phyloP scores from a whole-genome alignment of 2,329 filamentous ascomycete species.

The Xylariaceae sp. region DNA sequence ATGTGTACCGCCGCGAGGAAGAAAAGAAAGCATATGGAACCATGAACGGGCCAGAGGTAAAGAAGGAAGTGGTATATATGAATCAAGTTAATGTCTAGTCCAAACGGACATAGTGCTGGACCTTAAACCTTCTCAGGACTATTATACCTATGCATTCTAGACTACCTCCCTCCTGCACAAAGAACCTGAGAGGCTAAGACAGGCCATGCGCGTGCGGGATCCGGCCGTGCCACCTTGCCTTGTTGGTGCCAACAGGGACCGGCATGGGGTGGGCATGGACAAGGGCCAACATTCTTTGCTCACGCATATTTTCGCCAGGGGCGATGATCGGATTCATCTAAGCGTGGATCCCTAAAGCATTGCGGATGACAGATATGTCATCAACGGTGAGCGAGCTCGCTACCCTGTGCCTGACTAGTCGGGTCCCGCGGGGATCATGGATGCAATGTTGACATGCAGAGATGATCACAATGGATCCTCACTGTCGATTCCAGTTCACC shows the following conservation, averaged over 20 bases:
- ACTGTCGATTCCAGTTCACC: neutral
- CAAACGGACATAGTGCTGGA: too few relatives aligned
- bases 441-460: slow-evolving; percentile 3
- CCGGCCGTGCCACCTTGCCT: slow-evolving; percentile 11
- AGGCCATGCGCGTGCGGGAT: slow-evolving; percentile 9
- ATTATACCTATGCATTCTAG: neutral
- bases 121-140: neutral
- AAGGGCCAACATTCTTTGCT: neutral
- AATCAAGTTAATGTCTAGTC: slow-evolving; percentile 18
- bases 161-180: slow-evolving; percentile 3
- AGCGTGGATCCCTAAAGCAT: slow-evolving; percentile 11
- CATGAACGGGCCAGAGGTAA: slow-evolving; percentile 23
- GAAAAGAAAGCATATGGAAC: slow-evolving; percentile 25
- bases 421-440: too few relatives aligned
- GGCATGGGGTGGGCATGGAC: too few relatives aligned
- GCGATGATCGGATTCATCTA: slow-evolving; percentile 6
- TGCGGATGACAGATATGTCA: slow-evolving; percentile 18
- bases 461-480: neutral
- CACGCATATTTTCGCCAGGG: neutral
- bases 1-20: slow-evolving; percentile 25
- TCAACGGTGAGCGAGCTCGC: slow-evolving; percentile 9
- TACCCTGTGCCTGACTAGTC: neutral
- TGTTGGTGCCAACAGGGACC: slow-evolving; percentile 9
- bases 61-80: slow-evolving; percentile 18
- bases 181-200: neutral